Percentiles rank a stretch among this genome's conserved stretches.
phyloP scores from a whole-genome alignment of 345 rosid genomes.

The Laguncularia racemosa region DNA sequence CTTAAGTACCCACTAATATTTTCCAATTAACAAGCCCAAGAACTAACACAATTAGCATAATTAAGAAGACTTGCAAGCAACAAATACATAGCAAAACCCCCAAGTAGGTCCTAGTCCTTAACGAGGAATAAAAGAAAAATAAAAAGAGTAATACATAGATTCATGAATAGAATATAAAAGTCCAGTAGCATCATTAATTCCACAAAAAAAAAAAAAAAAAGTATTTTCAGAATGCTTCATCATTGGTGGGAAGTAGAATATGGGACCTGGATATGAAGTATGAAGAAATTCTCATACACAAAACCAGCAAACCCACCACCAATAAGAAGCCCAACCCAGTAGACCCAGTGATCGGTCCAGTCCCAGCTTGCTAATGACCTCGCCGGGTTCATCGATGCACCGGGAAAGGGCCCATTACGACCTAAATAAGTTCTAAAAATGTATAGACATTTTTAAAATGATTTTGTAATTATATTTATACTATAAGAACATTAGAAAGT shows the following conservation, averaged over 20 bases:
- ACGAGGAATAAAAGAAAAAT: too few relatives aligned
- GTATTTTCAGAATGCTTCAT: constrained; percentile 10
- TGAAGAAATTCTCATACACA: constrained; percentile 62
- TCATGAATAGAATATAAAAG: not conserved
- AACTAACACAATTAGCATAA: too few relatives aligned
- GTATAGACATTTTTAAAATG: too few relatives aligned
- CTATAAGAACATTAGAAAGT: not conserved
- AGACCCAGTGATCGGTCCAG: constrained; percentile 93
- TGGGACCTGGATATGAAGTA: constrained; percentile 53
- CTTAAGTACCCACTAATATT: too few relatives aligned
- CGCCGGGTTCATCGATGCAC: constrained; percentile 97
- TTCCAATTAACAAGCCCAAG: too few relatives aligned
- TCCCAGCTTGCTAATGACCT: constrained; percentile 67
- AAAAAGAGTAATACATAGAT: not conserved
- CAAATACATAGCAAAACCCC: too few relatives aligned
- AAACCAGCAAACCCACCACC: constrained; percentile 80
- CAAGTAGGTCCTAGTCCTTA: too few relatives aligned
- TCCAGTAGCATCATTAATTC: not conserved
- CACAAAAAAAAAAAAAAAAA: not conserved
- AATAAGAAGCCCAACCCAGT: constrained; percentile 84
- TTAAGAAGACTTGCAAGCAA: too few relatives aligned
- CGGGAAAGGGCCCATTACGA: constrained; percentile 79
- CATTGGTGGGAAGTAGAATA: constrained; percentile 24
- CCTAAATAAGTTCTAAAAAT: too few relatives aligned
- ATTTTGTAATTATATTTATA: too few relatives aligned